Evolutionary conservation across 441 rosid species (phyloP), one percentile per base, ranked within the genome.

Genomic region (Metrosideros polymorpha): DNA sequence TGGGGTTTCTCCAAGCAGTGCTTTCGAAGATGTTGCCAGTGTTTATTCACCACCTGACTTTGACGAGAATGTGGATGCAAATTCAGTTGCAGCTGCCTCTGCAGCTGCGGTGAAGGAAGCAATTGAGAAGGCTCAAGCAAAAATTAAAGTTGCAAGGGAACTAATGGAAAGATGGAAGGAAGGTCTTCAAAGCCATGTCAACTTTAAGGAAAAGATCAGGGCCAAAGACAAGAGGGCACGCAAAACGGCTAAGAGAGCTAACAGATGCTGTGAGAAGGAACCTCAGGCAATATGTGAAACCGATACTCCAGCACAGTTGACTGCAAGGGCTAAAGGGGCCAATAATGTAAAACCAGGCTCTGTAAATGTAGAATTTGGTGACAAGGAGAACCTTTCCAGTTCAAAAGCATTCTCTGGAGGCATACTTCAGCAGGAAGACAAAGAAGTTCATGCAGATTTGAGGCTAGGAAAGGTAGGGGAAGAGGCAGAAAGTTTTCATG

Each of bases 61-160:
- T 87, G 97, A 94, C 85, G 96, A 92, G 85, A 95, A 95, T 89
- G 89, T 95, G 86, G 98, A 96, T 89, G 89, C 84, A 82, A 92
- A 94, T 92, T 97, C 97, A 59, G 92, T 88, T 89, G 99, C 99
- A 19, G 97, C 99, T 30, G 91, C 94, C 88, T 97, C 98, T 63
- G 98, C 95, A 6, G 99, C 99, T 79, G 99, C 97, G n/a, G 91
- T 97, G 92, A 93, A 91, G 88, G 93, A 92, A 91, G 98, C 99
- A 84, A 90, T 97, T 87, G 98, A 96, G 89, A 96, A 94, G 91
- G 99, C 99, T 87, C 95, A 94, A 87, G 92, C 89, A 32, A 95
- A 93, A 90, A 93, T 97, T 89, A 95, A 89, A 88, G 77, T 93
- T 47, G 98, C 99, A 35, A 95, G 93, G 90, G 95, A 94, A 88